Percentiles rank a stretch among this genome's conserved stretches.
phyloP scores from a whole-genome alignment of 345 rosid species.

The Euphorbia peplus region DNA sequence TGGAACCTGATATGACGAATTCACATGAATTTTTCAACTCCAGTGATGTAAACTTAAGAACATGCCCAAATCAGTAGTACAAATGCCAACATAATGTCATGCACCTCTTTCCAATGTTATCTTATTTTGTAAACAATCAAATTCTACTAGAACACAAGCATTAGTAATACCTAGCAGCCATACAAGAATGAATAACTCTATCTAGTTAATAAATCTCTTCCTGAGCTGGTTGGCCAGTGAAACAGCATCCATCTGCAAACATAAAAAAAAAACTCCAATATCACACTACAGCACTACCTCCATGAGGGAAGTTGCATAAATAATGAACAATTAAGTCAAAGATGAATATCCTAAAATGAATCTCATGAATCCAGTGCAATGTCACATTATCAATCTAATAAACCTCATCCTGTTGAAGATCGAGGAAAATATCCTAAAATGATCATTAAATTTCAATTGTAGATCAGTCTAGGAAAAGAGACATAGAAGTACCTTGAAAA shows the following conservation, averaged over 20 bases:
- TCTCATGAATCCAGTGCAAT: too few species aligned
- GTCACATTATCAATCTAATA: too few species aligned
- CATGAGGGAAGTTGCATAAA: constrained; percentile 9
- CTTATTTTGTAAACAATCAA: not conserved
- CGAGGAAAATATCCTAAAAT: too few species aligned
- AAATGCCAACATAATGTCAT: not conserved
- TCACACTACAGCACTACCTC: not conserved
- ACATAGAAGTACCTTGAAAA: too few species aligned
- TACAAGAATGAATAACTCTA: constrained; percentile 14
- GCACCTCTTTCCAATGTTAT: not conserved
- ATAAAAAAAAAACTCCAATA: not conserved
- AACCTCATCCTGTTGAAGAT: too few species aligned
- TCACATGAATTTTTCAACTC: not conserved
- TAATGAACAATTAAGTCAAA: not conserved
- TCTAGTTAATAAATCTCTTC: constrained; percentile 79
- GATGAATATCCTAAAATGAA: not conserved
- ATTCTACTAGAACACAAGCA: not conserved
- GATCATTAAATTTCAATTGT: too few species aligned
- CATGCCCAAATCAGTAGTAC: too few species aligned
- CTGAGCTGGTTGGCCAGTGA: constrained; percentile 70
- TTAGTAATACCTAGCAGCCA: not conserved
- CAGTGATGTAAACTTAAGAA: not conserved
- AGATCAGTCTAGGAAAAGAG: too few species aligned
- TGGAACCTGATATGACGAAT: too few species aligned
- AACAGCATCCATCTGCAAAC: constrained; percentile 82